phyloP scores from a whole-genome alignment of 2,329 filamentous ascomycete genomes.

The Arachnomyces sp. region DNA sequence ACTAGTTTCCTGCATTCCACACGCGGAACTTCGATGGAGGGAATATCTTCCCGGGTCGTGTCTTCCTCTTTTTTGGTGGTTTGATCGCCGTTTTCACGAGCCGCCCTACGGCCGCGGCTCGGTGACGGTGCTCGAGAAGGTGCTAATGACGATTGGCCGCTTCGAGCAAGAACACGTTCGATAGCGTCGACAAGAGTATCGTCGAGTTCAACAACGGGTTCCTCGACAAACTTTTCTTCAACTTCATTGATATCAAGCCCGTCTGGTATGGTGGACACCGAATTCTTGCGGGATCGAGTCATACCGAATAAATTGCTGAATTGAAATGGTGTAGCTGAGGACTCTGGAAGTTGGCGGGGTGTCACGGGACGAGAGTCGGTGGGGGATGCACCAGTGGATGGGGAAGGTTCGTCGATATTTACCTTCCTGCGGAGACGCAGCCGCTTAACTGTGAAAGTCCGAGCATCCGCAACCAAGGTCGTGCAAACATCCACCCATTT shows the following conservation, averaged over 20 bases:
- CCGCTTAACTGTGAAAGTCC: conserved; percentile 48
- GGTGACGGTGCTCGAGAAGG: conserved; percentile 36
- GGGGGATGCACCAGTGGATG: conserved; percentile 16
- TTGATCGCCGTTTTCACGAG: conserved; percentile 9
- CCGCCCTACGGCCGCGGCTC: conserved; percentile 25
- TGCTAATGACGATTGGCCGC: conserved; percentile 33
- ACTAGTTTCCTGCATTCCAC: conserved; percentile 49
- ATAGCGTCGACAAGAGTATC: conserved; percentile 51
- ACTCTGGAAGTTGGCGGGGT: conserved; percentile 20
- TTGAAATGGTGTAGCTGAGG: conserved; percentile 19
- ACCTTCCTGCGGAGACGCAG: conserved; percentile 46
- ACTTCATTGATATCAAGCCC: conserved; percentile 22
- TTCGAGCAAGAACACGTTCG: conserved; percentile 46
- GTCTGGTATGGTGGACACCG: conserved; percentile 13
- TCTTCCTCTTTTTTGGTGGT: conserved; percentile 3
- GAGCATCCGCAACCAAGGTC: conserved; percentile 49
- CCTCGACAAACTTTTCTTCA: conserved; percentile 47
- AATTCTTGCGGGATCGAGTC: conserved; percentile 19
- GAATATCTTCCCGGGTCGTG: conserved; percentile 21
- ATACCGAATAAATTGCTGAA: conserved; percentile 21
- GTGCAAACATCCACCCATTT: conserved; percentile 52
- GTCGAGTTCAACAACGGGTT: conserved; percentile 52
- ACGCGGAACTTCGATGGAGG: conserved; percentile 39
- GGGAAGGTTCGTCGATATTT: conserved; percentile 18
- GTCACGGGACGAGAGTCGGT: conserved; percentile 17